These are phyloP conservation scores for Stellera chamaejasme DNA, from an alignment of 345 rosid species.

Conservation along the genomic window DNA sequence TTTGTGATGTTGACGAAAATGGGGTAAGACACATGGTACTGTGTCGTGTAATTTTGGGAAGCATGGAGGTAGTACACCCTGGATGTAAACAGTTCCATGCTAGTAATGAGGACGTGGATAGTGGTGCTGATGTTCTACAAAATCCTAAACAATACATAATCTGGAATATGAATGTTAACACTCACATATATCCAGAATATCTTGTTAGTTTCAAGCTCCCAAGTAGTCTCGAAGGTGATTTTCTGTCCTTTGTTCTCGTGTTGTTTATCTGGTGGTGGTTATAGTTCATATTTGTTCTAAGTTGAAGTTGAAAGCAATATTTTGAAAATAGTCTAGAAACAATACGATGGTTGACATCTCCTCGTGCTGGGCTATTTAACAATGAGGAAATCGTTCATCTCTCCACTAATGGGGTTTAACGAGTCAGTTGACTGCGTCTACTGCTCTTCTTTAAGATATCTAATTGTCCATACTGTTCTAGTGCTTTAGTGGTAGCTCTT, in stretches of 20 bases:
- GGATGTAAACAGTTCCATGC: slow-evolving; percentile 55
- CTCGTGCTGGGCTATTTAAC: slow-evolving; percentile 23
- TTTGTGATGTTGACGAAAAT: slow-evolving; percentile 85
- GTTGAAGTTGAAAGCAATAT: slow-evolving; percentile 8
- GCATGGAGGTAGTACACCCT: slow-evolving; percentile 55
- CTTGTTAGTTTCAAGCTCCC: slow-evolving; percentile 84
- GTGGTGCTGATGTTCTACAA: slow-evolving; percentile 70
- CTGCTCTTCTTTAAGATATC: slow-evolving; percentile 19
- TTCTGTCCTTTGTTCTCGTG: slow-evolving; percentile 14
- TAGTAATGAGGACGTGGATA: slow-evolving; percentile 60
- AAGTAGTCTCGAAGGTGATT: slow-evolving; percentile 61
- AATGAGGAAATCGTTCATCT: slow-evolving; percentile 22
- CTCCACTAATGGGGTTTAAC: slow-evolving; percentile 32
- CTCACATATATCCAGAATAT: slow-evolving; percentile 83
- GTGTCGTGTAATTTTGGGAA: slow-evolving; percentile 90
- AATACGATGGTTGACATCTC: slow-evolving; percentile 30
- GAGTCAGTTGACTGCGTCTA: slow-evolving; percentile 28
- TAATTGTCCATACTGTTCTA: slow-evolving; percentile 6
- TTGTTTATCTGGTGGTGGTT: neutral
- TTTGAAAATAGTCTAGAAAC: slow-evolving; percentile 19
- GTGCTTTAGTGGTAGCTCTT: slow-evolving; percentile 19
- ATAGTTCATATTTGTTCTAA: slow-evolving; percentile 6
- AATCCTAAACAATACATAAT: slow-evolving; percentile 52
- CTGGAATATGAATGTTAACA: slow-evolving; percentile 83
- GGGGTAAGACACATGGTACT: slow-evolving; percentile 57